Evolutionary conservation across 768 basidiomycete genomes (phyloP), one percentile per base, ranked within the genome.

Genomic region (Suillus plorans): DNA sequence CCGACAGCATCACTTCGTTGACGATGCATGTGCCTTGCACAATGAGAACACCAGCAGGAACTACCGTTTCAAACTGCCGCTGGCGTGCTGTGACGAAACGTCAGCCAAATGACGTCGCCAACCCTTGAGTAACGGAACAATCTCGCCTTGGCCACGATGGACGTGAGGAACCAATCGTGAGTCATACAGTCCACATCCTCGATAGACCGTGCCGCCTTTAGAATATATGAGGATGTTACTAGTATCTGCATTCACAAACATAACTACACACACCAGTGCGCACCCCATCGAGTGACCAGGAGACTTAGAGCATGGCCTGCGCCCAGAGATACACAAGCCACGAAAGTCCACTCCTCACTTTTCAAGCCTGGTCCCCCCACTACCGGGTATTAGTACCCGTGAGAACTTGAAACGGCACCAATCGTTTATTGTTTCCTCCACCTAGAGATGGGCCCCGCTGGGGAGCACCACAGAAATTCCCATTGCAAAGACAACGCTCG

Each of bases 1-100:
- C 97, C 1, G 95, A 97, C 2, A 99, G 81, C 97, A 99, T 99
- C 36, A 97, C 97, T 76, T 99, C 97, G 76, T 99, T 99, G 69
- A 99, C 96, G 70, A 99, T 99, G 67, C 90, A 91, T 0, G 94
- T 92, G 12, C 97, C 97, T 63, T 89, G 87, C 18, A 98, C 77
- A 22, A 99, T 84, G 20, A 99, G 85, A 45, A 99, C 86, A 72
- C 99, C 97, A 12, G 95, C 96, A 1, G 97, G 95, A 18, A 97
- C 88, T 45, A 89, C 89, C 0, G 95, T 95, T 76, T 99, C 97
- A 16, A 86, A 81, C 67, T 86, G 25, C 25, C 25, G 85, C 50
- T 85, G 82, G 56, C 89, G 88, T 42, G 85, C 90, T 91, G 63
- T 4, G 25, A 60, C 34, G 7, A 39, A 1, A 36, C 8, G 31